Evolutionary conservation across 164 flowering plant species (phyloP), one percentile per base, ranked within the genome.

Genomic region (Tetrastigma voinierianum): DNA sequence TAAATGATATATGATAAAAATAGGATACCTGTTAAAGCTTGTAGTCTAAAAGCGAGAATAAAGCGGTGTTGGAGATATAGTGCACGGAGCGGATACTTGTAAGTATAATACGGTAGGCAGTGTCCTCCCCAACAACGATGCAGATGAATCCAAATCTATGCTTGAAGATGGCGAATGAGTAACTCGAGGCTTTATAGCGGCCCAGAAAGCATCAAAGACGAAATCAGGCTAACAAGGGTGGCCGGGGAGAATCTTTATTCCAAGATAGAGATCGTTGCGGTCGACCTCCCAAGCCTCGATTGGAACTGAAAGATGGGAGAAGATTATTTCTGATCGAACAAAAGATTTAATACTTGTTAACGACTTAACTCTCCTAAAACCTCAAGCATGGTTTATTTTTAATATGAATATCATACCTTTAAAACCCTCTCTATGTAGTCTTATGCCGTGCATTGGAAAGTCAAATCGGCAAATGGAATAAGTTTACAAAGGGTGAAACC

Each of bases 141-240:
- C 20, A 2, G 86, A 76, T 16, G 72, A 52, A 58, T 82, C 88
- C 80, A 51, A 47, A 66, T 75, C 73, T 32, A 20, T 65, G 68
- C 80, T 78, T 19, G 86, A 77, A 68, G 78, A 68, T 12, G 97
- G 96, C 48, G 98, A 88, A 77, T 90, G 99, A 59, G 83, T 80
- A 24, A 88, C 81, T 54, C 95, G 83, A 57, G 92, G 97, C 70
- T 79, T 88, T 74, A 89, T 87, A 45, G 85, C 95, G 72, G n/a
- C n/a, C n/a, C 82, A 76, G 63, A 92, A 86, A 73, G 91, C 89
- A 77, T 95, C 99, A 46, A n/a, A 95, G 69, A 63, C 98, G 97
- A 66, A 95, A 95, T 59, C 99, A 98, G 65, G 93, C 91, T 56
- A 87, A 49, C 73, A 68, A 60, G 23, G 99, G 99, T 58, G 97